Conservation (phyloP, 345 rosid species). For the Luvunga scandens region DNA sequence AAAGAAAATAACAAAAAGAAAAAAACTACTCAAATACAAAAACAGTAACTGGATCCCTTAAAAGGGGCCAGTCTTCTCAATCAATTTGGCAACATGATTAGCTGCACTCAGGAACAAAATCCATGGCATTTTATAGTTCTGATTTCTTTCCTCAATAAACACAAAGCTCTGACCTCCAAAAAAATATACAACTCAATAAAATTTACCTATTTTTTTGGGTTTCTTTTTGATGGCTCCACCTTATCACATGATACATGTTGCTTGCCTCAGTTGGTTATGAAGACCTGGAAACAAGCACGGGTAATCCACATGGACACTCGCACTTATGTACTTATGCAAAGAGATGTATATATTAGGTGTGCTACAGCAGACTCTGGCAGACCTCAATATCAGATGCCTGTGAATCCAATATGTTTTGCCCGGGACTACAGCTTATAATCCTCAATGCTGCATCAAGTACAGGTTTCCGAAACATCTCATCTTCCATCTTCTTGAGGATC, state of each 20-base stretch:
- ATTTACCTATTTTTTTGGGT: constrained; percentile 15
- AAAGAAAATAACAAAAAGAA: not conserved
- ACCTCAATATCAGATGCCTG: constrained; percentile 59
- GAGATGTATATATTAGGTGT: not conserved
- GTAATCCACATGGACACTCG: constrained; percentile 9
- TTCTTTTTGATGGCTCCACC: constrained; percentile 27
- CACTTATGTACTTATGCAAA: not conserved
- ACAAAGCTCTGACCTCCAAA: constrained; percentile 28
- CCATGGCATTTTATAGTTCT: constrained; percentile 29
- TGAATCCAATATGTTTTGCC: constrained; percentile 40
- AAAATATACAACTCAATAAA: constrained; percentile 39
- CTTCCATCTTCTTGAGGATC: constrained; percentile 63
- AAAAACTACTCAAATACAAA: constrained; percentile 37
- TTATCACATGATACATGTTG: constrained; percentile 37
- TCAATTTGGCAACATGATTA: constrained; percentile 26
- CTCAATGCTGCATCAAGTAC: constrained; percentile 53
- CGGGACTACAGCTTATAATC: constrained; percentile 35
- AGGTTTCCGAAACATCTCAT: constrained; percentile 50
- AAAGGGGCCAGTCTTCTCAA: constrained; percentile 22
- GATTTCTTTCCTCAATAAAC: constrained; percentile 28
- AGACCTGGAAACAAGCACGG: constrained; percentile 13
- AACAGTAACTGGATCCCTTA: constrained; percentile 26
- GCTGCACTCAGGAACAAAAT: constrained; percentile 37
- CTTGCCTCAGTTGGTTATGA: constrained; percentile 19
- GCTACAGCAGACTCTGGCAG: constrained; percentile 51